Base-by-base conservation (phyloP, 2,329 filamentous ascomycete genomes). In the Madurella fahalii region DNA sequence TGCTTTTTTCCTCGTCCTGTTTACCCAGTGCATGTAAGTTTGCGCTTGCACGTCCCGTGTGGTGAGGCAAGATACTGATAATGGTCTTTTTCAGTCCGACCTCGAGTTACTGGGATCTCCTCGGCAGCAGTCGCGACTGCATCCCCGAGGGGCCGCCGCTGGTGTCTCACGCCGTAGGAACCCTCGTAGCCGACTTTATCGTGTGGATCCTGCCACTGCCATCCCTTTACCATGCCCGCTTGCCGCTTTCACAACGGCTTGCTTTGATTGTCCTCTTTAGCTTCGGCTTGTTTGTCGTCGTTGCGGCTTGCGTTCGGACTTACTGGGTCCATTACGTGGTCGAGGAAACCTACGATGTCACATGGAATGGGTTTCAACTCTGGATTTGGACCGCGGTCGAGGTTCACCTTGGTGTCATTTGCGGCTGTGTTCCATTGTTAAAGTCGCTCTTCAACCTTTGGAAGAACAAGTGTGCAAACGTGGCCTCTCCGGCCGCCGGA, bases 351-450 rank as follows among this genome's bases (percentile, higher is more conserved):
- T 74, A 71, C 59, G 72, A 74, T 56, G 67, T 74, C 0, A 74
- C 71, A 2, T 74, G 72, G 72, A 59, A 72, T 8, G 70, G 71
- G 1, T 71, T 71, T 44, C 59, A 71, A 13, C 62, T 74, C 16
- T 74, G 72, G 72, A 69, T 72, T 31, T 74, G 72, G 72, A 72
- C 71, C 1, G 69, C 72, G 2, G 67, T 74, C 18, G 72, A 74
- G 54, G 71, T 69, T 1, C 72, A 74, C 46, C 57, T 74, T 17
- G 72, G 70, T n/a, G 67, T 74, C 25, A 71, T 73, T 30, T 74
- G 71, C 46, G 72, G 71, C 15, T 74, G 69, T 41, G 65, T 71
- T 1, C 72, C 72, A 1, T 68, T 68, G 17, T 63, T 74, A 13
- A 64, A 63, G 52, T 55, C 63, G 5, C 47, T 68, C 1, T 67